Evolutionary conservation across 169 alveolate genomes (phyloP).

Genomic region (Eimeria necatrix): DNA sequence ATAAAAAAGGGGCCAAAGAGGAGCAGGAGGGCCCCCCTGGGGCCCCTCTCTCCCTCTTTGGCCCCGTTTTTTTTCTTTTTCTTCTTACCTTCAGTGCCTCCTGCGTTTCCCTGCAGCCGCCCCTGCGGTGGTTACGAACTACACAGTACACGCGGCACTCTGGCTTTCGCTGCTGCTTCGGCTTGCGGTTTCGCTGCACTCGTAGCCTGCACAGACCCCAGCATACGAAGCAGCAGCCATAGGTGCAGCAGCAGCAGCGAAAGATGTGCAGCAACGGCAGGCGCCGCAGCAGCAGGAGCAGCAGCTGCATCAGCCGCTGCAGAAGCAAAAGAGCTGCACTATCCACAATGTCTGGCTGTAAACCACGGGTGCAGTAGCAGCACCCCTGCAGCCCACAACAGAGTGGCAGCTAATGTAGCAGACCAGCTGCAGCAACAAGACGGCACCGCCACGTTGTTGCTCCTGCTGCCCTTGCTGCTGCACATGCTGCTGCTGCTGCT

Average conservation of each 20-base stretch:
- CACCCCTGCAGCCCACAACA: background rate
- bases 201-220: conserved; percentile 26
- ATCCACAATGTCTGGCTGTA: too few species aligned
- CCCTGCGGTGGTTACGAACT: conserved; percentile 48
- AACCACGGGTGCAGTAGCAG: background rate
- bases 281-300: background rate
- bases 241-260: conserved; percentile 30
- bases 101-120: conserved; percentile 53
- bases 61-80: background rate
- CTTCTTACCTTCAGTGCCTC: conserved; percentile 31
- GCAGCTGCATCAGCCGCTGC: background rate
- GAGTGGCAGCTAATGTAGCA: background rate
- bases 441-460: background rate
- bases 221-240: background rate
- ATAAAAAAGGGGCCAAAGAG: background rate
- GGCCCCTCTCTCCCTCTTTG: background rate
- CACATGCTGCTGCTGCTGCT: conserved; percentile 31
- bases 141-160: background rate
- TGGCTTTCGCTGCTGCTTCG: conserved; percentile 43
- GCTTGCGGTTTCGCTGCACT: conserved; percentile 42
- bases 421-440: background rate
- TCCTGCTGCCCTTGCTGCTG: background rate
- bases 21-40: background rate
- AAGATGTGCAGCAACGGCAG: background rate
- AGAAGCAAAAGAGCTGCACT: background rate